A percentile compares a stretch with the other conserved stretches of the same genome.
phyloP scores from a whole-genome alignment of 768 basidiomycete species.

The Trametes cubensis region DNA sequence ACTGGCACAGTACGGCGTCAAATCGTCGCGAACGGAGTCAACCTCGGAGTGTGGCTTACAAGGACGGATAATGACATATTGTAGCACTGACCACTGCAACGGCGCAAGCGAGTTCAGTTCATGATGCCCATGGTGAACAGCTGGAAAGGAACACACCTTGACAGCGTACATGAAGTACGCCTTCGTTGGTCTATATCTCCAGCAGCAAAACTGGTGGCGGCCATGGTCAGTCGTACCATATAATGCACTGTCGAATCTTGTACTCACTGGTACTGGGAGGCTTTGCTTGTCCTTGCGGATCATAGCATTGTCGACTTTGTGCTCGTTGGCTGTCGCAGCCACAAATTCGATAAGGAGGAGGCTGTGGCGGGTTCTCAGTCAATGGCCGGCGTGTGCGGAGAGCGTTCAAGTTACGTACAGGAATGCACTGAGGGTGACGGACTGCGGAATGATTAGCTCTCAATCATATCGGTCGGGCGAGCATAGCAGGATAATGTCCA shows the following conservation, averaged over 20 bases:
- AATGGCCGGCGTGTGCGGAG: background rate
- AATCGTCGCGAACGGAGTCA: background rate
- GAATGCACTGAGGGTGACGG: slow-evolving; percentile 84
- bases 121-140: no score
- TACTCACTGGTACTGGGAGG: slow-evolving; percentile 67
- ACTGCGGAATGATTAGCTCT: slow-evolving; percentile 43
- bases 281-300: slow-evolving; percentile 76
- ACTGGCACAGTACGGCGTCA: slow-evolving; percentile 33
- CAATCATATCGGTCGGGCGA: background rate
- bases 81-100: slow-evolving; percentile 79
- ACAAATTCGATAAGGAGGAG: slow-evolving; percentile 86
- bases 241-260: background rate
- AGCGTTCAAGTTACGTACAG: slow-evolving; percentile 50
- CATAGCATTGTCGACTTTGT: slow-evolving; percentile 68
- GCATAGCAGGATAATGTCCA: background rate
- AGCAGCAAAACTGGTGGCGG: slow-evolving; percentile 67
- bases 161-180: slow-evolving; percentile 89
- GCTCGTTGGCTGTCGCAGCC: slow-evolving; percentile 64
- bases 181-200: slow-evolving; percentile 83
- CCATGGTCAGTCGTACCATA: background rate
- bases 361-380: slow-evolving; percentile 36
- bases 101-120: background rate
- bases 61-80: slow-evolving; percentile 81
- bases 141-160: slow-evolving; percentile 54
- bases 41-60: slow-evolving; percentile 32